A percentile compares a stretch with the other conserved stretches of the same genome.
phyloP scores from a whole-genome alignment of 768 basidiomycete species.

The Myochromella boudieri region DNA sequence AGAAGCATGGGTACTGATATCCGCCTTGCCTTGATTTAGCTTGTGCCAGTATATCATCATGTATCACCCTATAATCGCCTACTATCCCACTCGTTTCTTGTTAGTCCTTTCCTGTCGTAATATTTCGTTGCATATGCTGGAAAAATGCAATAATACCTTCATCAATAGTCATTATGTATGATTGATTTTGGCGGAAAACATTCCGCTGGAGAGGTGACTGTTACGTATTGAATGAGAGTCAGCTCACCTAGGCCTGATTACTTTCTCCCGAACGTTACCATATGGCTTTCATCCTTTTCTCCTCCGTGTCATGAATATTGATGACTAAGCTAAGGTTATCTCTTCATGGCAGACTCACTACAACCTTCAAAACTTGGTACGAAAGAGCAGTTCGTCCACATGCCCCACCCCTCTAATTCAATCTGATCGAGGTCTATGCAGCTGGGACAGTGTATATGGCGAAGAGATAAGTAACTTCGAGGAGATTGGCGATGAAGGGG shows the following conservation, averaged over 20 bases:
- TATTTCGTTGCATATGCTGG: neutral
- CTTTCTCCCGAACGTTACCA: too few species aligned
- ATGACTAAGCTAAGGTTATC: constrained; percentile 32
- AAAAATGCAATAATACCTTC: constrained; percentile 1
- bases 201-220: too few species aligned
- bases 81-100: constrained; percentile 11
- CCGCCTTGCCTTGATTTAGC: too few species aligned
- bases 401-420: neutral
- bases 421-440: constrained; percentile 25
- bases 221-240: too few species aligned
- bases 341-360: constrained; percentile 30
- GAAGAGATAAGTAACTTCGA: constrained; percentile 70
- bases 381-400: constrained; percentile 64
- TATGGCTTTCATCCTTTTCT: too few species aligned
- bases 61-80: constrained; percentile 12
- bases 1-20: too few species aligned
- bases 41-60: too few species aligned
- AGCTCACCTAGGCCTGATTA: too few species aligned
- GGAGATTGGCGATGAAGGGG: constrained; percentile 82
- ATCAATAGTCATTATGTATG: too few species aligned
- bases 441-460: constrained; percentile 80
- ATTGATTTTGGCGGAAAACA: too few species aligned
- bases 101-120: neutral
- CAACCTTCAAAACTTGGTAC: constrained; percentile 76
- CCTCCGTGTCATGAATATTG: constrained; percentile 4